phyloP scores from a whole-genome alignment of 371 early-diverging fungal species.

The Mortierella sp. region DNA sequence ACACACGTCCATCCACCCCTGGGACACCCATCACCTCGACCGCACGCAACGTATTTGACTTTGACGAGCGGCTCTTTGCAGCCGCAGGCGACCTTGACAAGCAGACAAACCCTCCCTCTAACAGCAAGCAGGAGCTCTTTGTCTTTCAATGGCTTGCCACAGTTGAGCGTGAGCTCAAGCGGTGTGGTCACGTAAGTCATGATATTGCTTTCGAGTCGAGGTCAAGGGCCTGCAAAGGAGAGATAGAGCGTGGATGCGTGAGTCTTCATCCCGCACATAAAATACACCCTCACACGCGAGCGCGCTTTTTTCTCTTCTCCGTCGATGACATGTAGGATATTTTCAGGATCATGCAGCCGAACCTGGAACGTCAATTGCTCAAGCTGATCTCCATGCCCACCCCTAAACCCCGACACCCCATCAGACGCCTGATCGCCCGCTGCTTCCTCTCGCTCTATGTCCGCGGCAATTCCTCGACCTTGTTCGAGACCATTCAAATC shows the following conservation, averaged over 20 bases:
- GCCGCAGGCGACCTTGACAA: conserved; percentile 76
- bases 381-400: conserved; percentile 72
- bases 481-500: conserved; percentile 84
- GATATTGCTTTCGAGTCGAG: background rate
- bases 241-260: background rate
- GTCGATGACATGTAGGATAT: conserved; percentile 60
- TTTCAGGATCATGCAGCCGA: conserved; percentile 73
- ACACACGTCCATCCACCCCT: conserved; percentile 56
- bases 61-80: conserved; percentile 73
- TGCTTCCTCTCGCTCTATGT: conserved; percentile 80
- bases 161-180: conserved; percentile 77
- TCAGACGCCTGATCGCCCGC: conserved; percentile 82
- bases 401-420: conserved; percentile 83
- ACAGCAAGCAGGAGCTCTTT: conserved; percentile 70
- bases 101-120: conserved; percentile 60
- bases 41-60: conserved; percentile 62
- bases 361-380: conserved; percentile 79
- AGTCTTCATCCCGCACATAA: background rate
- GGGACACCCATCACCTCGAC: conserved; percentile 50
- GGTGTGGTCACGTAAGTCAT: conserved; percentile 62
- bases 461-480: conserved; percentile 77
- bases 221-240: background rate
- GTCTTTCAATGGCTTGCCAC: conserved; percentile 85
- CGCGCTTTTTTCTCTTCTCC: background rate
- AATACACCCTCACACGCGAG: background rate